phyloP scores from a whole-genome alignment of 352 stramenopile genomes.

The Peronospora belbahrii region DNA sequence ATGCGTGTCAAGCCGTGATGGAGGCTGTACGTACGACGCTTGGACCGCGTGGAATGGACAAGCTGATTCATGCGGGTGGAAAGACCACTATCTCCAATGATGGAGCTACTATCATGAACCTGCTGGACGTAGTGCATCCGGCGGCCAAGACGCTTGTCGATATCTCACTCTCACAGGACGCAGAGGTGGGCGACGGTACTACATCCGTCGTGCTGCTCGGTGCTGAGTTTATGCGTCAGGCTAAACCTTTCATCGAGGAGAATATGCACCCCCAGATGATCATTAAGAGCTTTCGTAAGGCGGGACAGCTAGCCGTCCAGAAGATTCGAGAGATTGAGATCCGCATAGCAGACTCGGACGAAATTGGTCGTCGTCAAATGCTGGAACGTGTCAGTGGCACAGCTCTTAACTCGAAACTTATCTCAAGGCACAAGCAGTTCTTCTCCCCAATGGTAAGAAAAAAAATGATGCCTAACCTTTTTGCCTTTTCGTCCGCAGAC shows the following conservation, averaged over 20 bases:
- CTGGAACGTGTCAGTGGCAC: slow-evolving; percentile 91
- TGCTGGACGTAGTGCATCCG: slow-evolving; percentile 97
- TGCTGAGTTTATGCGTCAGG: slow-evolving; percentile 94
- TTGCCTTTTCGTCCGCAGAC: not conserved
- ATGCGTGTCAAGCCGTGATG: slow-evolving; percentile 91
- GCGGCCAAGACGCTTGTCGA: slow-evolving; percentile 98
- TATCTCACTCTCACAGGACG: slow-evolving; percentile 92
- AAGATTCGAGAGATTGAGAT: slow-evolving; percentile 84
- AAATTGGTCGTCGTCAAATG: slow-evolving; percentile 77
- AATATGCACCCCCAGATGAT: slow-evolving; percentile 92
- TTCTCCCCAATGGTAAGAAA: slow-evolving; percentile 93
- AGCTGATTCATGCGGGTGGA: slow-evolving; percentile 92
- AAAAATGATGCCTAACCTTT: not conserved
- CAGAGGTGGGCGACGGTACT: slow-evolving; percentile 89
- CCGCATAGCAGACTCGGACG: slow-evolving; percentile 71
- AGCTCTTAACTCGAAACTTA: slow-evolving; percentile 98
- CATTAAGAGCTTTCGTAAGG: slow-evolving; percentile 86
- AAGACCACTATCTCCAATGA: slow-evolving; percentile 98
- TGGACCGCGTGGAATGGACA: slow-evolving; percentile 98
- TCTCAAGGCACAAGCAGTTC: slow-evolving; percentile 93
- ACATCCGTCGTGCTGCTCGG: slow-evolving; percentile 96
- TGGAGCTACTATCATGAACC: slow-evolving; percentile 97
- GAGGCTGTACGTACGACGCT: slow-evolving; percentile 96
- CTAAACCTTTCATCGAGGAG: slow-evolving; percentile 98
- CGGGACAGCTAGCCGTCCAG: slow-evolving; percentile 71